A percentile compares a stretch with the other conserved stretches of the same genome.
Conservation (phyloP, 2,329 filamentous ascomycete genomes). For the Fusarium sp. region DNA sequence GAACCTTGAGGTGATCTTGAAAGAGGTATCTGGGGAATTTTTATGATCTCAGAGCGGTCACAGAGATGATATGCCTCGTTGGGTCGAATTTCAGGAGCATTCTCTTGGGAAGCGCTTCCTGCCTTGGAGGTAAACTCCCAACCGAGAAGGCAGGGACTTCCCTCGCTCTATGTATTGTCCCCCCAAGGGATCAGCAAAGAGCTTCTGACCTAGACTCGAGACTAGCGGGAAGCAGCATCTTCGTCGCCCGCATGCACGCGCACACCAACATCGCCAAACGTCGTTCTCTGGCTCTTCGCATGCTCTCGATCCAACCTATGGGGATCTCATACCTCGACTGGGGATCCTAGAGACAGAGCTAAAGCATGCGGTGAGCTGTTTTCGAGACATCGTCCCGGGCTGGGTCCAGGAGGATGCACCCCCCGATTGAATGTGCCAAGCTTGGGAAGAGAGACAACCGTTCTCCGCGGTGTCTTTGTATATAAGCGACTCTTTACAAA, state of each 20-base stretch:
- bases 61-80: neutral
- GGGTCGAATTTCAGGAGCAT: neutral
- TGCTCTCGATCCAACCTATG: neutral
- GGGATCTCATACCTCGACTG: conserved; percentile 2
- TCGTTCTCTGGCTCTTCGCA: conserved; percentile 3
- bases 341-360: conserved; percentile 4
- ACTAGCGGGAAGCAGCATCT: neutral
- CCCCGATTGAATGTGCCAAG: neutral
- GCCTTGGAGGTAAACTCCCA: neutral
- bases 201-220: neutral
- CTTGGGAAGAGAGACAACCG: neutral
- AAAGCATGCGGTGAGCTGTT: neutral
- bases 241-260: neutral
- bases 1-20: neutral
- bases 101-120: neutral
- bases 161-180: neutral
- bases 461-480: neutral
- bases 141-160: neutral
- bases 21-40: neutral
- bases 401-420: neutral
- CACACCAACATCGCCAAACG: conserved; percentile 4
- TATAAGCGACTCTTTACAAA: neutral
- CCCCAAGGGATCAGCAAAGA: neutral
- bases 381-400: neutral
- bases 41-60: neutral